Percentiles rank a stretch among this genome's conserved stretches.
These are phyloP conservation scores for Paratinospora sagittata DNA, from an alignment of 164 flowering plant species.

Conservation along the genomic window DNA sequence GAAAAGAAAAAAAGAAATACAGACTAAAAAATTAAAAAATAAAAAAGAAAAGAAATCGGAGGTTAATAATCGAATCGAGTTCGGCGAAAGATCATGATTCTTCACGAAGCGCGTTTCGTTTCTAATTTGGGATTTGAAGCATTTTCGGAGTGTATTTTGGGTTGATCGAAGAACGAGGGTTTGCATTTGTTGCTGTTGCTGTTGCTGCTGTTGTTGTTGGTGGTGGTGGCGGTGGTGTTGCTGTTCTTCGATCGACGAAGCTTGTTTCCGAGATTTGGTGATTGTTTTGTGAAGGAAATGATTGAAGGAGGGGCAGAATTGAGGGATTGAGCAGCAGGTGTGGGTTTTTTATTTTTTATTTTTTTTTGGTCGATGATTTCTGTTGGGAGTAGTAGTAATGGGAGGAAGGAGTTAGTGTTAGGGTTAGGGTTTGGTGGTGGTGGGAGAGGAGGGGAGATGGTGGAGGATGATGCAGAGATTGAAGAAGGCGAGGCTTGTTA, in stretches of 20 bases:
- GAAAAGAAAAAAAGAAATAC: constrained; percentile 2
- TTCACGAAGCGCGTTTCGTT: neutral
- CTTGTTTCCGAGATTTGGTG: too few species aligned
- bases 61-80: constrained; percentile 13
- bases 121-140: neutral
- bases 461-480: constrained; percentile 72
- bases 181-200: neutral
- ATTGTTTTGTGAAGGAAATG: constrained; percentile 3
- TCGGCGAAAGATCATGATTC: neutral
- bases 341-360: too few species aligned
- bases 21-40: neutral
- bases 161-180: neutral
- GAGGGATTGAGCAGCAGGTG: constrained; percentile 19
- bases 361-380: constrained; percentile 80
- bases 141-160: neutral
- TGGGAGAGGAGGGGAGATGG: constrained; percentile 56
- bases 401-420: constrained; percentile 58
- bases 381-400: constrained; percentile 60
- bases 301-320: constrained; percentile 9
- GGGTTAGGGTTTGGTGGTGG: constrained; percentile 33
- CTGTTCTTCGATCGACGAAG: too few species aligned
- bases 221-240: too few species aligned
- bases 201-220: neutral
- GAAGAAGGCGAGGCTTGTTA: constrained; percentile 94
- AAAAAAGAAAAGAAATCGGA: neutral